Evolutionary conservation across 2,329 filamentous ascomycete species (phyloP).

Genomic region (Aspergillus pseudoviridinutans): DNA sequence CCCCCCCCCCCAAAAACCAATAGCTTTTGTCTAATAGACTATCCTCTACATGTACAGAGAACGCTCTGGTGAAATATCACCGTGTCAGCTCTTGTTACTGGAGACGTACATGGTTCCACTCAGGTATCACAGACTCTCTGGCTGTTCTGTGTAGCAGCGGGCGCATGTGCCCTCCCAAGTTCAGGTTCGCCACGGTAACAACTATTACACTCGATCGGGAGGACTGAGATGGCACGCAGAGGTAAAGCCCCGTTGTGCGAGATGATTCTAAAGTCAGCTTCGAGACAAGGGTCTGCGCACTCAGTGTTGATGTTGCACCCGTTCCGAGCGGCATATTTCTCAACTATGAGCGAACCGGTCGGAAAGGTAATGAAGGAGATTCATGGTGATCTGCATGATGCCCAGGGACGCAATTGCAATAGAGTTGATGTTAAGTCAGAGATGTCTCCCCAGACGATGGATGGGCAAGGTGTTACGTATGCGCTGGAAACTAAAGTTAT

Average conservation of each 20-base stretch:
- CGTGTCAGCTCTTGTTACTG: neutral
- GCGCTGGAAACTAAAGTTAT: neutral
- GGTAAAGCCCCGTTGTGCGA: too few relatives aligned
- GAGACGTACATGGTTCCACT: neutral
- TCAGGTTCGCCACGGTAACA: neutral
- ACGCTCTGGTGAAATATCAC: neutral
- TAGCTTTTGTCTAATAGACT: neutral
- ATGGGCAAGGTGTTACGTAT: neutral
- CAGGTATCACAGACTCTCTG: neutral
- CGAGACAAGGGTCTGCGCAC: neutral
- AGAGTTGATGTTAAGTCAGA: neutral
- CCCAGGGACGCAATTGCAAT: neutral
- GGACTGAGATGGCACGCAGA: neutral
- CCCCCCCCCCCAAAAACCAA: too few relatives aligned
- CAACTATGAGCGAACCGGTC: neutral
- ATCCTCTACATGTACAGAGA: neutral
- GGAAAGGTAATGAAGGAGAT: neutral
- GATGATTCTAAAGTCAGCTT: neutral
- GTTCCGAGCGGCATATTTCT: neutral
- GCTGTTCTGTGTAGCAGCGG: neutral
- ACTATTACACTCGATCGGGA: neutral
- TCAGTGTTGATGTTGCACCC: neutral
- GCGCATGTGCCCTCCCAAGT: neutral
- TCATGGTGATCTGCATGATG: neutral
- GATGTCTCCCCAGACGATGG: neutral